Evolutionary conservation across 257 asterid genomes (phyloP).

Genomic region (Petunia secreta): DNA sequence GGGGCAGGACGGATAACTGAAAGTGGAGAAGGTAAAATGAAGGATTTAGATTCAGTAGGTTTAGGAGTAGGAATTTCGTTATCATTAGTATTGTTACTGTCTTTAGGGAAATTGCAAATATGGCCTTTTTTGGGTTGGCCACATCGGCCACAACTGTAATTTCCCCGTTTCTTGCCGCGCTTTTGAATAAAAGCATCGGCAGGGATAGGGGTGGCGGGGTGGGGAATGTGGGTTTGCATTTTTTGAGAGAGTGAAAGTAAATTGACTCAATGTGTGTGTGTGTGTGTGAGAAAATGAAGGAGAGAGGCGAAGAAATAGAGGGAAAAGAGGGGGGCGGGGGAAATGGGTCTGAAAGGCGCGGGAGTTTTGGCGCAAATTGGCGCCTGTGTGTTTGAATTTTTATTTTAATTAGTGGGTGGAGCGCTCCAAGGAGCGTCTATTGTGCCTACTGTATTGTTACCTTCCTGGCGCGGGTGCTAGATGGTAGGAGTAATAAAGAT

Average conservation of each 20-base stretch:
- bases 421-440: neutral
- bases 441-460: neutral
- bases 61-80: conserved; percentile 27
- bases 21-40: conserved; percentile 37
- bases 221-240: conserved; percentile 74
- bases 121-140: conserved; percentile 93
- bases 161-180: conserved; percentile 74
- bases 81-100: conserved; percentile 25
- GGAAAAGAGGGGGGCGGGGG: conserved; percentile 34
- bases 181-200: conserved; percentile 57
- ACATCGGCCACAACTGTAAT: conserved; percentile 91
- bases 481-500: no score
- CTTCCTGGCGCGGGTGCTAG: neutral
- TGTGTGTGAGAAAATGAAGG: neutral
- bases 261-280: no score
- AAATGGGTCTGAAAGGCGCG: conserved; percentile 56
- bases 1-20: conserved; percentile 40
- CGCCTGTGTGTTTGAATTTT: conserved; percentile 51
- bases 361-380: conserved; percentile 57
- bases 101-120: conserved; percentile 39
- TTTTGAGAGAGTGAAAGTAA: conserved; percentile 18
- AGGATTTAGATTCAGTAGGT: conserved; percentile 37
- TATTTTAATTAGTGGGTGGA: neutral
- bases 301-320: conserved; percentile 46
- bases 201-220: conserved; percentile 74